Evolutionary conservation across 805 yeast species (phyloP).

Genomic region (Scheffersomyces amazonensis): DNA sequence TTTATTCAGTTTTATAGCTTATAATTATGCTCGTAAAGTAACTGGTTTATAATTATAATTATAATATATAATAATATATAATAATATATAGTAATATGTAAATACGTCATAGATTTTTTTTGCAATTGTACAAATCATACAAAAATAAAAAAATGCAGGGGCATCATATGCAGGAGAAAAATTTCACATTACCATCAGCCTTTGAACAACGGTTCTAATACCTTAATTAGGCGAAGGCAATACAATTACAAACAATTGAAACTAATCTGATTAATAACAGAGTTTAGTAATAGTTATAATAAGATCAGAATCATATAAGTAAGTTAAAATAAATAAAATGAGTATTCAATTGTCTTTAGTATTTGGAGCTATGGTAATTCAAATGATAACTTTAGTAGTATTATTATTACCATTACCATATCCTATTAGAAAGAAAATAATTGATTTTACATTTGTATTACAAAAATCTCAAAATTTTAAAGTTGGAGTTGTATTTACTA

Average conservation of each 20-base stretch:
- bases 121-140: too few species aligned
- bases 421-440: conserved; percentile 41
- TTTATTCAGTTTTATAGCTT: conserved; percentile 34
- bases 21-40: conserved; percentile 37
- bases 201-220: too few species aligned
- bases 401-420: conserved; percentile 57
- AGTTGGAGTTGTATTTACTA: conserved; percentile 42
- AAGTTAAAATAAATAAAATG: too few species aligned
- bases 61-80: background rate
- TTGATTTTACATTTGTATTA: conserved; percentile 31
- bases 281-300: too few species aligned
- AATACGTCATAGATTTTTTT: too few species aligned
- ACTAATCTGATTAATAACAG: too few species aligned
- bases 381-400: conserved; percentile 48
- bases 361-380: conserved; percentile 48
- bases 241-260: too few species aligned
- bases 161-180: too few species aligned
- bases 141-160: too few species aligned
- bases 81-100: background rate
- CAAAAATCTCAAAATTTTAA: conserved; percentile 38
- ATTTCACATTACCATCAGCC: too few species aligned
- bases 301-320: too few species aligned
- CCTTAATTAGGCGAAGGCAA: too few species aligned
- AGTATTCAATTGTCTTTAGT: conserved; percentile 44
- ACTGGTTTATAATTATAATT: conserved; percentile 30